A percentile compares a stretch with the other conserved stretches of the same genome.
Conservation (phyloP, 371 early-diverging fungal genomes). For the Mortierella sp. region DNA sequence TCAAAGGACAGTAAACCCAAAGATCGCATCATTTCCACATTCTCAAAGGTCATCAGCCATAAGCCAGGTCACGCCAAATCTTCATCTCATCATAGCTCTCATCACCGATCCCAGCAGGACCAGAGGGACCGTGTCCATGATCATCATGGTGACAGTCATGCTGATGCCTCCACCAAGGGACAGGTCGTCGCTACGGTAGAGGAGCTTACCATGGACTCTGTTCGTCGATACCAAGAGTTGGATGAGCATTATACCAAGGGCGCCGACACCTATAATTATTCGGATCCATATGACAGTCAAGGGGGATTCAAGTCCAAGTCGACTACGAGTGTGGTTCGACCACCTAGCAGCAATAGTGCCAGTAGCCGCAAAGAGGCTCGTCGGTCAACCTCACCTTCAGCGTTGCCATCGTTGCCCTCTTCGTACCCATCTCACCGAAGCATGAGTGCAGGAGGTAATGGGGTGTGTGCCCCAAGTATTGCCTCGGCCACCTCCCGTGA, state of each 20-base stretch:
- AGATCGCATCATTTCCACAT: conserved; percentile 15
- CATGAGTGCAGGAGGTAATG: not conserved
- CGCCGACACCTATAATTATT: conserved; percentile 4
- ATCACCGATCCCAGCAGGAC: not conserved
- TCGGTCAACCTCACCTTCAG: too few species aligned
- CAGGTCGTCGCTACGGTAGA: conserved; percentile 9
- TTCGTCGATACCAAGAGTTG: not conserved
- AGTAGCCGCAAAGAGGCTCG: not conserved
- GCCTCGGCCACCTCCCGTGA: conserved; percentile 13
- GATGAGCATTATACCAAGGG: not conserved
- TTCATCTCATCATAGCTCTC: not conserved
- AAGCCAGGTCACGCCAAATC: not conserved
- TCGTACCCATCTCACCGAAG: not conserved
- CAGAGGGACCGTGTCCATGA: conserved; percentile 8
- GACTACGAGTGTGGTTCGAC: not conserved
- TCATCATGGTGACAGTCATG: not conserved
- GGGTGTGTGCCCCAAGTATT: not conserved
- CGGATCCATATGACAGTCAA: conserved; percentile 24
- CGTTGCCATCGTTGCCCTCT: not conserved
- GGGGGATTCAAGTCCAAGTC: conserved; percentile 9
- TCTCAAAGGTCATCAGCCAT: conserved; percentile 15
- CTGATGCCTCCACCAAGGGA: not conserved
- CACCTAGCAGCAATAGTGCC: not conserved
- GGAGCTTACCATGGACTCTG: conserved; percentile 22
- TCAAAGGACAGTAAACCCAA: conserved; percentile 15